Evolutionary conservation across 805 yeast species (phyloP), one percentile per base, ranked within the genome.

Genomic region (Pichia cephalocereana): DNA sequence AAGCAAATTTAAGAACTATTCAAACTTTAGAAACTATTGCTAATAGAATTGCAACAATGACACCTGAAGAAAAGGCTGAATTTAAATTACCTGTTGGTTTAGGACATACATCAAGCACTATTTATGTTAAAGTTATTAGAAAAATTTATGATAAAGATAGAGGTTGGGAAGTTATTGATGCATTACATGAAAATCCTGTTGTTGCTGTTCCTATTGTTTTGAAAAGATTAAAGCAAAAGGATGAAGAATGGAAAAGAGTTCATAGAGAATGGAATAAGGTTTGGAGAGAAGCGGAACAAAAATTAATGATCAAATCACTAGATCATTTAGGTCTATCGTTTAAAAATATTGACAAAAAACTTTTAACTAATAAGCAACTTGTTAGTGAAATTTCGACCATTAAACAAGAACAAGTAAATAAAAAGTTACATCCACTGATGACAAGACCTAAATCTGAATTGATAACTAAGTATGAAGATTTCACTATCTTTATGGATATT

Each of bases 221-320:
- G 65, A 86, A 83, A 57, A 80, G 99, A 61, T 76, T 93, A 63
- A 93, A 93, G 67, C 98, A 93, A 67, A 93, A 93, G 67, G 98
- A 93, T 63, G 98, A 93, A 67, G 99, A 93, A 67, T 93, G 99
- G 99, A 86, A 88, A 66, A 79, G 96, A 53, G 90, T 96, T 2
- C 99, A 91, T 60, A 80, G 98, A 58, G 98, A 93, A 64, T 93
- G 99, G 98, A 91, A 91, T 68, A 91, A 91, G 63, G 95, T 89
- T 14, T 93, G 99, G 99, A 81, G 99, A 62, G 98, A 91, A 67
- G 81, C 95, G 68, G 99, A 93, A 66, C 96, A 90, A 61, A 90
- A 88, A 59, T 96, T 89, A 0, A 90, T 86, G 64, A 87, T 81
- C 71, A 93, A 93, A 66, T 86, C 96, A 2, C 72, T 93, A 55